phyloP scores from a whole-genome alignment of 2,329 filamentous ascomycete genomes.

The Lecanicillium sp. region DNA sequence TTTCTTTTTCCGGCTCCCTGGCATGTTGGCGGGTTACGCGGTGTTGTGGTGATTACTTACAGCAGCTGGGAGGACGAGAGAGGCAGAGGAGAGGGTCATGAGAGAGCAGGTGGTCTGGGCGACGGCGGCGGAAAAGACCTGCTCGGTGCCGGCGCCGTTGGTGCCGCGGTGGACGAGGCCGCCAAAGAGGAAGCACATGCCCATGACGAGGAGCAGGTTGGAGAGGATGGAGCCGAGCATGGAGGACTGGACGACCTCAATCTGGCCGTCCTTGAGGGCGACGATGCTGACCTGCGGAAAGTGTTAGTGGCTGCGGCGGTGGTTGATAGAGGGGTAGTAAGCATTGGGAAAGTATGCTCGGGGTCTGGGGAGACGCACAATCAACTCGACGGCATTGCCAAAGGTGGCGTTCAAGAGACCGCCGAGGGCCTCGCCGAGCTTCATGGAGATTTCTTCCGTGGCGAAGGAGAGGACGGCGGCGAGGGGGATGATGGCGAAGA shows the following conservation, averaged over 20 bases:
- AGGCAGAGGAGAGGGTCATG: slow-evolving; percentile 70
- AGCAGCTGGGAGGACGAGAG: slow-evolving; percentile 72
- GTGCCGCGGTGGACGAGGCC: slow-evolving; percentile 56
- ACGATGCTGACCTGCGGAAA: slow-evolving; percentile 76
- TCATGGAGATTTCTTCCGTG: slow-evolving; percentile 68
- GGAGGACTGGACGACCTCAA: slow-evolving; percentile 93
- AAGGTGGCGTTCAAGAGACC: slow-evolving; percentile 72
- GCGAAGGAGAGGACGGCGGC: slow-evolving; percentile 70
- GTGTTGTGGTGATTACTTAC: slow-evolving; percentile 29
- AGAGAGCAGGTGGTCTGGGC: slow-evolving; percentile 71
- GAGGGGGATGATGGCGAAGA: slow-evolving; percentile 72
- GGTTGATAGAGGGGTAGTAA: not conserved
- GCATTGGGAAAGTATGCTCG: not conserved
- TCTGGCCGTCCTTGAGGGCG: slow-evolving; percentile 76
- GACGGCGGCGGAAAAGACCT: slow-evolving; percentile 68
- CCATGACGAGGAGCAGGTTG: slow-evolving; percentile 82
- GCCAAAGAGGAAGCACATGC: slow-evolving; percentile 73
- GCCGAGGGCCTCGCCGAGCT: slow-evolving; percentile 67
- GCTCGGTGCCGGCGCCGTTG: slow-evolving; percentile 56
- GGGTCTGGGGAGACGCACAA: slow-evolving; percentile 43
- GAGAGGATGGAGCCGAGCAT: slow-evolving; percentile 96
- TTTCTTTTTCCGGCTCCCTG: too few species aligned
- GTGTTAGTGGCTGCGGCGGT: slow-evolving; percentile 13
- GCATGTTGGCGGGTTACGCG: too few species aligned
- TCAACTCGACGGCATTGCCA: slow-evolving; percentile 74